These are phyloP conservation scores for Wickerhamomyces sp. DNA, from an alignment of 1,139 yeast species.

Conservation along the genomic window DNA sequence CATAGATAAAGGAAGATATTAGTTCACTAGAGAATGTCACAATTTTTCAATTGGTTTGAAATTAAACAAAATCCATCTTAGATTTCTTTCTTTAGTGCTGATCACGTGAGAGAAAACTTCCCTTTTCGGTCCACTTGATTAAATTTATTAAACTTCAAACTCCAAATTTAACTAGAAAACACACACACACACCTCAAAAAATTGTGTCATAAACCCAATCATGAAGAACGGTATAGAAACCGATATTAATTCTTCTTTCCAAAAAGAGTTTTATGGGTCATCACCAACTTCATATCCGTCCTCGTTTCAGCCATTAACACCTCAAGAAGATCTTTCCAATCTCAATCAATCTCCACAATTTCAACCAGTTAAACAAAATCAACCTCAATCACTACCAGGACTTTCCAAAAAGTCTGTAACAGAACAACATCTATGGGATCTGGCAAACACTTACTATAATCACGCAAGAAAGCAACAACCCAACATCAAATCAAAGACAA, in stretches of 20 bases:
- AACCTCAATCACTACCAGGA: background rate
- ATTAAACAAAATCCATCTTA: too few species aligned
- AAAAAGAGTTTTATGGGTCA: background rate
- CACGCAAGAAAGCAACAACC: background rate
- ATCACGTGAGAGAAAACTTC: conserved; percentile 6
- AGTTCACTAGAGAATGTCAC: too few species aligned
- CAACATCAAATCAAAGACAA: background rate
- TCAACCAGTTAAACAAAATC: background rate
- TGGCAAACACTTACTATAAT: background rate
- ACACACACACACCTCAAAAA: background rate
- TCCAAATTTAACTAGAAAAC: background rate
- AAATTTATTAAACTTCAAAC: too few species aligned
- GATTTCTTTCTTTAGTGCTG: too few species aligned
- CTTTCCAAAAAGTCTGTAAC: background rate
- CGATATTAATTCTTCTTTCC: background rate
- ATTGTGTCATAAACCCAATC: background rate
- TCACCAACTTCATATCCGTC: background rate
- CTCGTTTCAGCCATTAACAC: background rate
- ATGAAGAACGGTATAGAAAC: background rate
- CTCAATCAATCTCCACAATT: background rate
- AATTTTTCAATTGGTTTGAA: too few species aligned
- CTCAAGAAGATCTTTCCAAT: background rate
- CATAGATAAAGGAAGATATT: too few species aligned
- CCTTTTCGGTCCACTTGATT: background rate
- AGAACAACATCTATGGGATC: conserved; percentile 1